phyloP scores from a whole-genome alignment of 345 rosid species.

The Hirschfeldia incana region DNA sequence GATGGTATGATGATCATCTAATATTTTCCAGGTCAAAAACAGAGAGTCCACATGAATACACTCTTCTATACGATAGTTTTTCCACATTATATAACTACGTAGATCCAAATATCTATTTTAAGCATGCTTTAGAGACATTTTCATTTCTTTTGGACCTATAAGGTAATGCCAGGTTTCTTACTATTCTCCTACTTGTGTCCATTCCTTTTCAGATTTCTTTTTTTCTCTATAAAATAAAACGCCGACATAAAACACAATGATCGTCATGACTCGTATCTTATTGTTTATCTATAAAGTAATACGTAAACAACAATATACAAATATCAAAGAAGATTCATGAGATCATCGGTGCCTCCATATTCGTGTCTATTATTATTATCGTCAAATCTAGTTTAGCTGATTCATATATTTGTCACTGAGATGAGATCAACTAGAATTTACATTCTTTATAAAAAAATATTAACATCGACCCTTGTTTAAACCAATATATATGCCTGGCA shows the following conservation, averaged over 20 bases:
- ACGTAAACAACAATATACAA: conserved; percentile 30
- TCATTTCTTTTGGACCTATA: conserved; percentile 26
- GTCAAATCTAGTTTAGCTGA: conserved; percentile 13
- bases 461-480: background rate
- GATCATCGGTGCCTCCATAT: conserved; percentile 24
- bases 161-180: conserved; percentile 28
- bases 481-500: background rate
- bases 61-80: background rate
- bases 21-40: conserved; percentile 38
- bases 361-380: background rate
- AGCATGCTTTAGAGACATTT: conserved; percentile 26
- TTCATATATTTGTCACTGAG: background rate
- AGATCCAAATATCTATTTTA: conserved; percentile 23
- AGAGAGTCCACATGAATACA: conserved; percentile 36
- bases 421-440: background rate
- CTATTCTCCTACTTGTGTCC: conserved; percentile 12
- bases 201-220: conserved; percentile 16
- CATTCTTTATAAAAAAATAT: background rate
- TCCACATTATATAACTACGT: conserved; percentile 21
- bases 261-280: conserved; percentile 36
- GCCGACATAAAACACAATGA: conserved; percentile 41
- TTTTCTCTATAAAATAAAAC: conserved; percentile 31
- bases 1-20: conserved; percentile 35
- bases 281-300: conserved; percentile 34
- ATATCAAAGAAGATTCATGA: conserved; percentile 37